Conservation (phyloP, 2,329 filamentous ascomycete genomes). For the Hypoxylon sp. region DNA sequence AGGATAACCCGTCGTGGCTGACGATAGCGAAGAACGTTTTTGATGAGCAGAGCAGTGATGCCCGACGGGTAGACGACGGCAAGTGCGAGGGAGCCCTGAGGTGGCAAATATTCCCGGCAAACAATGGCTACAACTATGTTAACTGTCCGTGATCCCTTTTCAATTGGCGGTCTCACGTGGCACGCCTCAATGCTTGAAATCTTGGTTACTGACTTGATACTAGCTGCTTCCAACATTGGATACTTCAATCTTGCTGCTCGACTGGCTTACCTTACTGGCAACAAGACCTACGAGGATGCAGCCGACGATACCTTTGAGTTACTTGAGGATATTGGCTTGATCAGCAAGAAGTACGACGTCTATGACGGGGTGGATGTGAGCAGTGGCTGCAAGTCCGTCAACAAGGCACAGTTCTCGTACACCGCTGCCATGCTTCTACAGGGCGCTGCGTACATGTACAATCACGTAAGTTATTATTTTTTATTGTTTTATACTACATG, state of each 20-base stretch:
- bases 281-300: slow-evolving; percentile 72
- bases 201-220: not conserved
- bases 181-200: not conserved
- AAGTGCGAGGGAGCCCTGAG: slow-evolving; percentile 72
- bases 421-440: slow-evolving; percentile 64
- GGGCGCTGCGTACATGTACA: slow-evolving; percentile 58
- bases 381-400: slow-evolving; percentile 61
- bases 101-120: slow-evolving; percentile 75
- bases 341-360: slow-evolving; percentile 60
- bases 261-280: slow-evolving; percentile 72
- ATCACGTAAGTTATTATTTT: slow-evolving; percentile 46
- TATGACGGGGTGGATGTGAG: slow-evolving; percentile 62
- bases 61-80: slow-evolving; percentile 64
- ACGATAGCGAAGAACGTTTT: slow-evolving; percentile 74
- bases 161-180: not conserved
- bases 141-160: slow-evolving; percentile 52
- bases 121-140: slow-evolving; percentile 66
- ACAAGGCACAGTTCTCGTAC: slow-evolving; percentile 65
- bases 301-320: slow-evolving; percentile 70
- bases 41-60: slow-evolving; percentile 66
- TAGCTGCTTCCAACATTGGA: slow-evolving; percentile 60
- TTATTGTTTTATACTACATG: not conserved
- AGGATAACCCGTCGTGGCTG: slow-evolving; percentile 68
- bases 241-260: slow-evolving; percentile 68
- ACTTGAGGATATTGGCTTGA: slow-evolving; percentile 60